Evolutionary conservation across 345 rosid species (phyloP), one percentile per base, ranked within the genome.

Genomic region (Erysimum cheiranthoides): DNA sequence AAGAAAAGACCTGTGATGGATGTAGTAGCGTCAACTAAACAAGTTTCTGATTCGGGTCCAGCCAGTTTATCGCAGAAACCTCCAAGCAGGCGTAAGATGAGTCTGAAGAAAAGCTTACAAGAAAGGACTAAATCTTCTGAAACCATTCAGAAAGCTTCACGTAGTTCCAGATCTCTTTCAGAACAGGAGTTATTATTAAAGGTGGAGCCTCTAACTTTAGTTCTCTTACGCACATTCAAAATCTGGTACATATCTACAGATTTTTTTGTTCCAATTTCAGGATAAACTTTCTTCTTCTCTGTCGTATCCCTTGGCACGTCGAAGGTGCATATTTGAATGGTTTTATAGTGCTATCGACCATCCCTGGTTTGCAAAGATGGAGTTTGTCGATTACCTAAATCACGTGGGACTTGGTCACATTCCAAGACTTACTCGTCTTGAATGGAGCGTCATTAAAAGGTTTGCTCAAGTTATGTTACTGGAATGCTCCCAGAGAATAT

Each of bases 381-480:
- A 96, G 86, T 96, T 96, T 81, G 88, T 86, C 34, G 97, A 91
- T 76, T 96, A 96, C 81, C 79, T 96, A 74, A 84, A 88, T 84
- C 99, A 96, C 72, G 98, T 91, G 43, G 94, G 99, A 65, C 89
- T 96, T 74, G 97, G 95, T 62, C 96, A 93, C 82, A 85, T 93
- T 78, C 96, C 98, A 43, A 84, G 96, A 75, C 89, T 96, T 82
- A 89, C 98, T 65, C 96, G 90, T 70, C 87, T 96, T 69, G 99
- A 93, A 82, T 96, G 98, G 99, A 94, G 96, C 75, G 99, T 96
- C 77, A 87, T 96, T 81, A 85, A 97, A 85, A 89, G 97, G 99
- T 91, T 73, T 21, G 43, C 46, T 70, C 58, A 75, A 59, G 28
- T 65, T 59, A 40, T 50, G 67, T 59, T 25, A 34, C 7, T 56